A percentile compares a stretch with the other conserved stretches of the same genome.
Evolutionary conservation across 2,329 filamentous ascomycete species (phyloP).

Genomic region (Ophiostoma triangulosporum): DNA sequence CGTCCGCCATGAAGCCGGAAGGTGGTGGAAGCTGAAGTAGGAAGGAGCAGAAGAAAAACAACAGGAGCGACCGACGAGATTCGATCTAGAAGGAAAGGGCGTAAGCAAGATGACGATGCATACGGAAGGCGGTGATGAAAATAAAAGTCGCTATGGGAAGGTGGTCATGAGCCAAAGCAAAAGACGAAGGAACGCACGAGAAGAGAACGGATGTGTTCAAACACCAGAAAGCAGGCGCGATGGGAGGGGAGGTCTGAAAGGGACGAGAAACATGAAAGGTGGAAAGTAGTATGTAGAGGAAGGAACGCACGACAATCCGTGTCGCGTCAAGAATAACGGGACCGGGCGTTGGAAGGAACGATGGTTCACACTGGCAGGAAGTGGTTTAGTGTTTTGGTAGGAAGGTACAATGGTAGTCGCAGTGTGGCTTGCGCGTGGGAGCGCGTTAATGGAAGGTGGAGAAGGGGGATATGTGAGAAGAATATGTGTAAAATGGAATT

Average conservation of each 20-base stretch:
- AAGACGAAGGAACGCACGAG: background rate
- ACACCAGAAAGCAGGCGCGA: background rate
- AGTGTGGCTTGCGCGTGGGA: conserved; percentile 1
- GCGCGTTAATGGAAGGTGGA: background rate
- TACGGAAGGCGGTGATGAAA: background rate
- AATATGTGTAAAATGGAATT: background rate
- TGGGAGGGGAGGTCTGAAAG: background rate
- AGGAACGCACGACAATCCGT: conserved; percentile 11
- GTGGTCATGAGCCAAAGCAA: background rate
- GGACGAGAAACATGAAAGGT: background rate
- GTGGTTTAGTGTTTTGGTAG: background rate
- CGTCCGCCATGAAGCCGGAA: background rate
- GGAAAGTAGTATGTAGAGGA: background rate
- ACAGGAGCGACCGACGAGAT: background rate
- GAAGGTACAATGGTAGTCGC: background rate
- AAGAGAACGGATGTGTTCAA: conserved; percentile 1
- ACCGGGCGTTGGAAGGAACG: conserved; percentile 9
- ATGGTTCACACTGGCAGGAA: conserved; percentile 9
- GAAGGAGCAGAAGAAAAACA: background rate
- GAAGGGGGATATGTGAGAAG: background rate
- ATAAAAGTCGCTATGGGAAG: background rate
- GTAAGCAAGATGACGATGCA: background rate
- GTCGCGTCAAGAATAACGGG: conserved; percentile 13
- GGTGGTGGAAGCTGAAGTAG: background rate
- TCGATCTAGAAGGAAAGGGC: background rate